phyloP scores from a whole-genome alignment of 1,284 basidiomycete species.

The Papiliotrema terrestris region DNA sequence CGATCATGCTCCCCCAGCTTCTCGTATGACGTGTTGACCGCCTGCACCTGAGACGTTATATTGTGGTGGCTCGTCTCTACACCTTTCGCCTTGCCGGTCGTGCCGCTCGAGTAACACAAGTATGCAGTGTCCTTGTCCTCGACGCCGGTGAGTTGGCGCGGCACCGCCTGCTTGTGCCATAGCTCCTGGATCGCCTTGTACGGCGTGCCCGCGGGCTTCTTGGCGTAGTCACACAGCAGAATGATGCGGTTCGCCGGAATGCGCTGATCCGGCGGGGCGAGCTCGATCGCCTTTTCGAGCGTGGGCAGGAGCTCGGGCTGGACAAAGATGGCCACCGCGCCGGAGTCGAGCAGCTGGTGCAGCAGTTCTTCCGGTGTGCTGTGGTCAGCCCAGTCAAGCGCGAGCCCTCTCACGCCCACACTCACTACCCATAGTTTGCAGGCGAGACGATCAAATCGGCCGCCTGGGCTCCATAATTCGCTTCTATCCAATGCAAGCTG shows the following conservation, averaged over 20 bases:
- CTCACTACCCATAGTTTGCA: slow-evolving; percentile 44
- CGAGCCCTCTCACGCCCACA: slow-evolving; percentile 19
- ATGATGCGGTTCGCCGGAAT: slow-evolving; percentile 22
- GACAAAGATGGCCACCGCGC: slow-evolving; percentile 57
- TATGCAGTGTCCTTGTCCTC: slow-evolving; percentile 43
- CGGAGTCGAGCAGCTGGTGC: slow-evolving; percentile 53
- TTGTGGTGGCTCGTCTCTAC: slow-evolving; percentile 64
- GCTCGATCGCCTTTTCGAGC: slow-evolving; percentile 23
- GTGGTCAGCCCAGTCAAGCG: slow-evolving; percentile 32
- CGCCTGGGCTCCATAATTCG: slow-evolving; percentile 56
- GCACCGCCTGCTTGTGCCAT: slow-evolving; percentile 9
- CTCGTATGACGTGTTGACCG: slow-evolving; percentile 23
- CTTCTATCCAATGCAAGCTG: slow-evolving; percentile 61
- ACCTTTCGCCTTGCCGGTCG: slow-evolving; percentile 46
- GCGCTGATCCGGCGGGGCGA: slow-evolving; percentile 7
- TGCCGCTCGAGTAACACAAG: slow-evolving; percentile 66
- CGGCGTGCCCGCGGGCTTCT: slow-evolving; percentile 12
- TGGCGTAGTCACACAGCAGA: slow-evolving; percentile 23
- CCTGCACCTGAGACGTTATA: slow-evolving; percentile 50
- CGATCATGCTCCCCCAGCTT: slow-evolving; percentile 50
- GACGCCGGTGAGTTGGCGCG: slow-evolving; percentile 2
- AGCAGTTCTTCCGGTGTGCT: slow-evolving; percentile 44
- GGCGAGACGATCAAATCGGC: slow-evolving; percentile 35
- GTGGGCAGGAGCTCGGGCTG: slow-evolving; percentile 54
- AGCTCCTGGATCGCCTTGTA: slow-evolving; percentile 22